Evolutionary conservation across 345 rosid species (phyloP).

Genomic region (Physaria fendleri): DNA sequence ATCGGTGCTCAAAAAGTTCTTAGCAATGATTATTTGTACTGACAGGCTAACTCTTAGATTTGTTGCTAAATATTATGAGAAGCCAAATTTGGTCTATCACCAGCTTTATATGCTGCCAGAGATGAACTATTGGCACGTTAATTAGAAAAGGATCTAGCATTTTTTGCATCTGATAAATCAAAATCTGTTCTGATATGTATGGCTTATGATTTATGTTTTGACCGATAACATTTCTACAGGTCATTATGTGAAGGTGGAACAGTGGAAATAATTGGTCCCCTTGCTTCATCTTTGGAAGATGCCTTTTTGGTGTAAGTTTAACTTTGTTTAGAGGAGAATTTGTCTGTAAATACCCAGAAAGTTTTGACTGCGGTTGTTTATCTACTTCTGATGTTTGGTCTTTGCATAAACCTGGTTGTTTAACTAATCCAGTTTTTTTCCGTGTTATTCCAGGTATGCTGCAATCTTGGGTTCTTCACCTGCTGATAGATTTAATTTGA

Average conservation of each 20-base stretch:
- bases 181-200: background rate
- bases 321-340: background rate
- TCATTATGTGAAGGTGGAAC: constrained; percentile 66
- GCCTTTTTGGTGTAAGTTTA: constrained; percentile 64
- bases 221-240: constrained; percentile 33
- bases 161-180: background rate
- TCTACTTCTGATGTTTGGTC: constrained; percentile 10
- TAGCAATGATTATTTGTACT: background rate
- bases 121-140: background rate
- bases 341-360: background rate
- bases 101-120: background rate
- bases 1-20: background rate
- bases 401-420: background rate
- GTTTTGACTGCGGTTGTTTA: background rate
- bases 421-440: constrained; percentile 15
- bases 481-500: constrained; percentile 39
- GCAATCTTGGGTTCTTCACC: constrained; percentile 75
- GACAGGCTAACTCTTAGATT: background rate
- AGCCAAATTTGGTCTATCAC: background rate
- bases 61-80: background rate
- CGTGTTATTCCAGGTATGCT: constrained; percentile 54
- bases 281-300: constrained; percentile 81
- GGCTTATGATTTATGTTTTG: background rate
- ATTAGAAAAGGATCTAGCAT: background rate
- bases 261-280: constrained; percentile 80